Conservation (phyloP, 176 grass and related monocot genomes). For the Oryza meyeriana region DNA sequence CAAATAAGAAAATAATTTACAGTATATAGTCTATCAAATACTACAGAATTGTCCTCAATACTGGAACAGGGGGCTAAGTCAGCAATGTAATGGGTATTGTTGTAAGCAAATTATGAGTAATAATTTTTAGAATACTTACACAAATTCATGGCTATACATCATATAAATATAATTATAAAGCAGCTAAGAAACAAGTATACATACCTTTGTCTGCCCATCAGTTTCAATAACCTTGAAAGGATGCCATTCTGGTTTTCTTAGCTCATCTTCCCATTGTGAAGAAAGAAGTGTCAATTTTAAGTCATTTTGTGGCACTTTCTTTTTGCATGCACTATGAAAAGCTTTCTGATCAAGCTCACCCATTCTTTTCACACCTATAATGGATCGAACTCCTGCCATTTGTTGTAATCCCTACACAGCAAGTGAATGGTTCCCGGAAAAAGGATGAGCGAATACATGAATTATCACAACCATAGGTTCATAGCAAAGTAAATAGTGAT, state of each 20-base stretch:
- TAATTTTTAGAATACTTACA: neutral
- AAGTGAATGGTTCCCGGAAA: slow-evolving; percentile 18
- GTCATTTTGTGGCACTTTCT: slow-evolving; percentile 32
- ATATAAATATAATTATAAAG: neutral
- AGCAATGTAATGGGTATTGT: neutral
- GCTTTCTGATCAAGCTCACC: slow-evolving; percentile 69
- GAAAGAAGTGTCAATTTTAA: slow-evolving; percentile 22
- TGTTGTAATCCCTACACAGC: slow-evolving; percentile 47
- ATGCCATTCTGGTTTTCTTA: slow-evolving; percentile 68
- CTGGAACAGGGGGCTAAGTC: neutral
- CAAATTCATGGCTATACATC: neutral
- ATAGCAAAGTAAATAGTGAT: slow-evolving; percentile 2
- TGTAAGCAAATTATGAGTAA: neutral
- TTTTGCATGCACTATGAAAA: slow-evolving; percentile 58
- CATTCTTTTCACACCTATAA: slow-evolving; percentile 74
- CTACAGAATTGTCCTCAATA: neutral
- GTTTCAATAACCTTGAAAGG: slow-evolving; percentile 55
- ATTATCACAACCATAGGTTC: neutral
- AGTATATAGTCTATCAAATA: neutral
- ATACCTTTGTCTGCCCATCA: slow-evolving; percentile 50
- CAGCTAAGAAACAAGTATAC: neutral
- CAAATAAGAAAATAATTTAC: neutral
- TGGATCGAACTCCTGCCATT: slow-evolving; percentile 19
- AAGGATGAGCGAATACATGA: neutral
- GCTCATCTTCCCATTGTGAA: slow-evolving; percentile 70